Conservation (phyloP, 2,329 filamentous ascomycete genomes). For the Cadophora luteo-olivacea region DNA sequence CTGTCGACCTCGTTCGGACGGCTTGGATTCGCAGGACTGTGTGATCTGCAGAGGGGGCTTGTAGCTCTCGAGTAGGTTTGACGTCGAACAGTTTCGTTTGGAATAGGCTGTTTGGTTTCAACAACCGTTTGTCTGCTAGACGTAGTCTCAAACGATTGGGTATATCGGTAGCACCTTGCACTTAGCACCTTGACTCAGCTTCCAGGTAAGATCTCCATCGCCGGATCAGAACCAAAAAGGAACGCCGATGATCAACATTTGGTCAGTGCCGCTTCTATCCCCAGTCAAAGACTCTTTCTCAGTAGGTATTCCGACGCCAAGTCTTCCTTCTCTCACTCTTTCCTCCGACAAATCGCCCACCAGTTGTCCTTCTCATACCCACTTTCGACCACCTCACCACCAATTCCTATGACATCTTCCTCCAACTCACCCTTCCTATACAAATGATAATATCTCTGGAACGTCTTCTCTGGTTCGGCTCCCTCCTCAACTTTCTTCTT, state of each 20-base stretch:
- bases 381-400: constrained; percentile 75
- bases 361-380: constrained; percentile 99
- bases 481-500: constrained; percentile 46
- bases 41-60: neutral
- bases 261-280: neutral
- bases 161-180: constrained; percentile 3
- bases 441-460: constrained; percentile 92
- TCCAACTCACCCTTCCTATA: constrained; percentile 89
- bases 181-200: neutral
- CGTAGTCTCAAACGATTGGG: neutral
- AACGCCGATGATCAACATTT: no score
- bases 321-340: no score
- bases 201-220: neutral
- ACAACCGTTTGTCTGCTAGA: neutral
- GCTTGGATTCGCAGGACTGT: no score
- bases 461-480: constrained; percentile 52
- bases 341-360: constrained; percentile 73
- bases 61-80: neutral
- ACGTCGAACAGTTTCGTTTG: constrained; percentile 5
- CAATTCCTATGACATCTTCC: constrained; percentile 74
- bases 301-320: neutral
- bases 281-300: neutral
- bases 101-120: constrained; percentile 13
- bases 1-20: neutral
- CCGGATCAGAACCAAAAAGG: no score